Conservation (phyloP, 495 filamentous ascomycete genomes). For the Talaromyces trachyspermus region DNA sequence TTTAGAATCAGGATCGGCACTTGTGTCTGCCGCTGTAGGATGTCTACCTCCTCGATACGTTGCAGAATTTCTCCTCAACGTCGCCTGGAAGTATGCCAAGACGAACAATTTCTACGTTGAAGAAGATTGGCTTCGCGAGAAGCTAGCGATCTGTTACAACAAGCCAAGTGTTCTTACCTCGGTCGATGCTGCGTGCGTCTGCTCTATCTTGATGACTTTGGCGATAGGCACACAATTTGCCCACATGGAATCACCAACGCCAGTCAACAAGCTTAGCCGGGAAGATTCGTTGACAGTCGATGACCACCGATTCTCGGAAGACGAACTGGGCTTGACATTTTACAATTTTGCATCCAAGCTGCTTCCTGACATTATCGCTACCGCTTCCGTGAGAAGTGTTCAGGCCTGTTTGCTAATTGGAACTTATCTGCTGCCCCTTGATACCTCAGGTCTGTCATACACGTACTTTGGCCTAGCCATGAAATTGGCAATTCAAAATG, state of each 20-base stretch:
- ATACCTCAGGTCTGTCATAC: conserved; percentile 44
- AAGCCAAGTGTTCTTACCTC: conserved; percentile 33
- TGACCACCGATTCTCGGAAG: conserved; percentile 42
- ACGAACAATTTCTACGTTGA: conserved; percentile 48
- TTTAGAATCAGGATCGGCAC: conserved; percentile 37
- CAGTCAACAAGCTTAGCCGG: conserved; percentile 29
- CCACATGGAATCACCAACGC: conserved; percentile 41
- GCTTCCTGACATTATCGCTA: conserved; percentile 47
- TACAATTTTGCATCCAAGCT: conserved; percentile 44
- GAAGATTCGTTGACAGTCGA: conserved; percentile 23
- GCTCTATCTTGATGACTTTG: conserved; percentile 43
- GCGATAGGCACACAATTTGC: conserved; percentile 50
- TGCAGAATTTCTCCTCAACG: conserved; percentile 42
- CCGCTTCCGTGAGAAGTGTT: conserved; percentile 43
- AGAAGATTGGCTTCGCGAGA: conserved; percentile 40
- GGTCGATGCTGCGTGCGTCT: conserved; percentile 39
- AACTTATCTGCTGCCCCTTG: conserved; percentile 41
- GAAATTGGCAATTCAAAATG: conserved; percentile 46
- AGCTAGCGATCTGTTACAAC: conserved; percentile 38
- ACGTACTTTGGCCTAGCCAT: conserved; percentile 44
- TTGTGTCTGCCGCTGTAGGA: conserved; percentile 32
- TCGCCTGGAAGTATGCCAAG: conserved; percentile 47
- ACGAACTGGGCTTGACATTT: conserved; percentile 45
- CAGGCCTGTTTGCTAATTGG: conserved; percentile 45
- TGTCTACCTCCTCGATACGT: conserved; percentile 45